A percentile compares a stretch with the other conserved stretches of the same genome.
Conservation (phyloP, 306 rosid genomes). For the Lagenaria siceraria region DNA sequence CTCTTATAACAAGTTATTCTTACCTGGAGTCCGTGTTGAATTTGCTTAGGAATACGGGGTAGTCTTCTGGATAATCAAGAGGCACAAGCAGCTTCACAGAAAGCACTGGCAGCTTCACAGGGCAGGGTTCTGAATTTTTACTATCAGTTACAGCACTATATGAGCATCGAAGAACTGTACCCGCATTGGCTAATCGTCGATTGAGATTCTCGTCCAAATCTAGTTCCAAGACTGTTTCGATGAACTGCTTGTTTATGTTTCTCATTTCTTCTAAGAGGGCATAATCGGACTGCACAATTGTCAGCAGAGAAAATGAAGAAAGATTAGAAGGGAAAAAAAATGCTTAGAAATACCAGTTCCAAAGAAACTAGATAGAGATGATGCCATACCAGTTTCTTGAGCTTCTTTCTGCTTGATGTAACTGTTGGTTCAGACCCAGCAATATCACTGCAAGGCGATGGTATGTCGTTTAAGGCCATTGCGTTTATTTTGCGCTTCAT, state of each 20-base stretch:
- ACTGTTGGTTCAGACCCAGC: background rate
- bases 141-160: background rate
- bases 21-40: background rate
- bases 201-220: background rate
- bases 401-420: background rate
- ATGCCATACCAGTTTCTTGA: background rate
- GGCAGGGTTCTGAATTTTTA: background rate
- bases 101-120: background rate
- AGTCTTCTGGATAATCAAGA: conserved; percentile 3
- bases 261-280: conserved; percentile 5
- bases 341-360: background rate
- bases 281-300: background rate
- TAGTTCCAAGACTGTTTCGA: conserved; percentile 1
- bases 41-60: conserved; percentile 1
- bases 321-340: background rate
- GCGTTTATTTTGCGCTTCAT: conserved; percentile 1
- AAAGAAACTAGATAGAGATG: background rate
- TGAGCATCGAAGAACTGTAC: background rate
- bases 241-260: conserved; percentile 1
- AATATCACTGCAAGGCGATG: background rate
- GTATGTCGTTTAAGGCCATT: background rate
- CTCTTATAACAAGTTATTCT: background rate
- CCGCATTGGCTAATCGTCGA: background rate
- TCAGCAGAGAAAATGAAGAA: background rate
- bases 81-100: conserved; percentile 1